Percentiles rank a stretch among this genome's conserved stretches.
phyloP scores from a whole-genome alignment of 805 yeast genomes.

The Wickerhamiella azymoides region DNA sequence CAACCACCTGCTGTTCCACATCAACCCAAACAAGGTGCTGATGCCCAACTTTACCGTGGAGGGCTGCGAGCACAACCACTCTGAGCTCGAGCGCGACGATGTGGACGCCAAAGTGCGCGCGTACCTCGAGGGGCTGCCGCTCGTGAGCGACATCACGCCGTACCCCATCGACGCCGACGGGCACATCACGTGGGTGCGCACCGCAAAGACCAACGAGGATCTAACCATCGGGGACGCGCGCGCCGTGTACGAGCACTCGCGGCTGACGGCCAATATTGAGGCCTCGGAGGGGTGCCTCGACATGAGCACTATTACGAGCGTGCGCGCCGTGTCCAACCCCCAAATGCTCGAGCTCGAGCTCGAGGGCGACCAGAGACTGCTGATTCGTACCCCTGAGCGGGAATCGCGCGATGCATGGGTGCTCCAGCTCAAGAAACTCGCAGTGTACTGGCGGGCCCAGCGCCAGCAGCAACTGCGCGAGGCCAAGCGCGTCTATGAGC shows the following conservation, averaged over 20 bases:
- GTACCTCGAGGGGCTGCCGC: slow-evolving; percentile 23
- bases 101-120: neutral
- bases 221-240: slow-evolving; percentile 37
- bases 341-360: slow-evolving; percentile 20
- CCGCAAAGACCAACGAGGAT: slow-evolving; percentile 27
- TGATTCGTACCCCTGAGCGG: slow-evolving; percentile 4
- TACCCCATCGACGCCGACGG: slow-evolving; percentile 36
- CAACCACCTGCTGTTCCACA: slow-evolving; percentile 47
- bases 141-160: slow-evolving; percentile 37
- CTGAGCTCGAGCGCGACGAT: slow-evolving; percentile 9
- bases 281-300: slow-evolving; percentile 52
- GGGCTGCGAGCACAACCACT: slow-evolving; percentile 11
- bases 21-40: slow-evolving; percentile 38
- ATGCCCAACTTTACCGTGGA: slow-evolving; percentile 35
- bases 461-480: slow-evolving; percentile 28
- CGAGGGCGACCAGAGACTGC: slow-evolving; percentile 8
- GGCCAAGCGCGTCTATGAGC: slow-evolving; percentile 4
- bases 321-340: slow-evolving; percentile 24
- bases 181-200: slow-evolving; percentile 49
- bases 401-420: slow-evolving; percentile 52
- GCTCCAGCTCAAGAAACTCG: slow-evolving; percentile 30
- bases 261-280: slow-evolving; percentile 42
- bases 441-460: slow-evolving; percentile 46
- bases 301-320: slow-evolving; percentile 38
- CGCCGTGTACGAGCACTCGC: slow-evolving; percentile 52